These are phyloP conservation scores for Phytophthora hibernalis DNA, from an alignment of 352 stramenopile species.

Conservation along the genomic window DNA sequence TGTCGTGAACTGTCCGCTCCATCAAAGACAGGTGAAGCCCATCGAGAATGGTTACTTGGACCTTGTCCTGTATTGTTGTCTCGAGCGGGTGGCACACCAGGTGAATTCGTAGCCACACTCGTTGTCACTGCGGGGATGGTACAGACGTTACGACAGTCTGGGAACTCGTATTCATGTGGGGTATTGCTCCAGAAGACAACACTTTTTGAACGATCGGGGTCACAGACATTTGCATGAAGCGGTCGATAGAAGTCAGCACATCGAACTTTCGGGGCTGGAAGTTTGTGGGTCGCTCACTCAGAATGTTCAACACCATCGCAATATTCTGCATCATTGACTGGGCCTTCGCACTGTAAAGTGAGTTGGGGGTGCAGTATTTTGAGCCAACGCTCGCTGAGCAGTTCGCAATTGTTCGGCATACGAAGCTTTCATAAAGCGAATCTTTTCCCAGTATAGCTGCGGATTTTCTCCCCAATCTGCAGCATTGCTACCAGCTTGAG, in stretches of 20 bases:
- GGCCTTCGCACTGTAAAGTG: slow-evolving; percentile 70
- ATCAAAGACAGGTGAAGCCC: slow-evolving; percentile 15
- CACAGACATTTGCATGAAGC: slow-evolving; percentile 82
- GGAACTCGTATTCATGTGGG: slow-evolving; percentile 9
- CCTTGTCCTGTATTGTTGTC: slow-evolving; percentile 9
- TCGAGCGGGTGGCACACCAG: slow-evolving; percentile 5
- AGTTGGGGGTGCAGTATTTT: slow-evolving; percentile 71
- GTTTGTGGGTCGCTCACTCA: slow-evolving; percentile 53
- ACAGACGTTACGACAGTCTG: slow-evolving; percentile 2
- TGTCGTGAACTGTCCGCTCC: slow-evolving; percentile 8
- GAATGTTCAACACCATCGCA: slow-evolving; percentile 66
- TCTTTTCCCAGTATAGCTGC: slow-evolving; percentile 76
- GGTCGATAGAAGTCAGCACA: slow-evolving; percentile 80
- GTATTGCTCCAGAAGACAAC: slow-evolving; percentile 22
- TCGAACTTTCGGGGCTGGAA: slow-evolving; percentile 68
- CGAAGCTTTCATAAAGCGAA: slow-evolving; percentile 59
- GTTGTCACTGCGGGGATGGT: slow-evolving; percentile 2
- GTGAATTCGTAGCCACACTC: slow-evolving; percentile 19
- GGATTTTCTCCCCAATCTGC: slow-evolving; percentile 40
- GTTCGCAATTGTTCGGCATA: slow-evolving; percentile 60
- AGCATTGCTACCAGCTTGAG: slow-evolving; percentile 19
- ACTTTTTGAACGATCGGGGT: slow-evolving; percentile 81
- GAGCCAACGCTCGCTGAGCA: slow-evolving; percentile 70
- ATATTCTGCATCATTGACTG: slow-evolving; percentile 89
- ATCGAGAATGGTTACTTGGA: slow-evolving; percentile 25